Evolutionary conservation across 1,284 basidiomycete species (phyloP), one percentile per base, ranked within the genome.

Genomic region (Malassezia sympodialis): DNA sequence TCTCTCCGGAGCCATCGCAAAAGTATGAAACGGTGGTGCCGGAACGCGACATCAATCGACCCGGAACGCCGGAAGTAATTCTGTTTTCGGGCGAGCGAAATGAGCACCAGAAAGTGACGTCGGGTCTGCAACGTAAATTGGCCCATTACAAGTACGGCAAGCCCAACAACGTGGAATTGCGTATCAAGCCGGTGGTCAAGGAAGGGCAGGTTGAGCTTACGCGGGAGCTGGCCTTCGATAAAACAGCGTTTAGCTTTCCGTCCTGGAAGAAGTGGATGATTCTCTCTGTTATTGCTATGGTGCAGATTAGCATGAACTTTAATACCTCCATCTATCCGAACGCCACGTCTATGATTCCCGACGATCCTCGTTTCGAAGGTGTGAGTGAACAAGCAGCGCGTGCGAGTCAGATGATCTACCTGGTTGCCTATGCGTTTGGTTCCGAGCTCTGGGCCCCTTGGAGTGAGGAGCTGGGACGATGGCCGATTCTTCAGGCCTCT

Each of bases 401-500:
- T 31, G 72, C 76, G 3, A 76, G 76, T 44, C 73, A 76, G 58
- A 74, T 73, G 65, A 63, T 77, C 48, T 78, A 77, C 62, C 63
- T 78, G 21, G 70, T 78, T 14, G 62, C 63, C 8, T 78, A 78
- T 53, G 77, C 75, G 15, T 76, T 58, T 67, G 78, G 67, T 26
- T 71, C 43, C 57, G 67, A 74, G 58, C 61, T 75, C 14, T 75
- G 72, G 68, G 74, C 73, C 3, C 72, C 73, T 11, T 75, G 68
- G 63, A 69, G 65, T 28, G 74, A 76, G 35, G 75, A 76, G 53
- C 56, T 75, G 14, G 75, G 75, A 30, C 56, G 73, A 39, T 65
- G 62, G 69, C 71, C 71, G 1, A 63, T 74, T 3, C 60, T 76
- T 10, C 70, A 71, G 53, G 37, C 64, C 1, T 69, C 67, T 47